Evolutionary conservation across 139 green algal genomes (phyloP), one percentile per base, ranked within the genome.

Genomic region (Asterochloris erici): DNA sequence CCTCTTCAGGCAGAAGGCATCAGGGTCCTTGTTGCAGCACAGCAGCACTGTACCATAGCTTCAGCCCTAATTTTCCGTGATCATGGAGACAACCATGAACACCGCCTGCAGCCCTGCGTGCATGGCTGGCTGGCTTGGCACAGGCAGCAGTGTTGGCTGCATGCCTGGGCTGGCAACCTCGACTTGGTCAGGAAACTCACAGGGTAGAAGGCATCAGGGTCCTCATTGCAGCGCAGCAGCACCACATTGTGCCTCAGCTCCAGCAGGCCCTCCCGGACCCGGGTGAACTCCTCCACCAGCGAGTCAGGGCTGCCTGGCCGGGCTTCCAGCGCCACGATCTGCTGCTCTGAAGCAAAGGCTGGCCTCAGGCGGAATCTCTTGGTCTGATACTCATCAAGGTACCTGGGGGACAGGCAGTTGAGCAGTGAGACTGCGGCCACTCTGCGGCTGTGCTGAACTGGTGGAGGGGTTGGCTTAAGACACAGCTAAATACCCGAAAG

Each of bases 161-260:
- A 54, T 54, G 4, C 6, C 38, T 54, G 38, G 38, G 64, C 15
- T 21, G 28, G 69, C 21, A 28, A 17, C 19, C n/a, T 28, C 27
- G 16, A 27, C n/a, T 16, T 38, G 0, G 6, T n/a, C 9, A 64
- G 27, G 15, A 15, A 0, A 15, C 75, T 84, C 84, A 89, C 81
- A 19, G 93, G 93, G 86, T 94, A 92, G 85, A 96, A 94, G 9
- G 60, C 47, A 60, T 92, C 79, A 16, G 83, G 73, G 79, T 97
- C 88, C 15, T 95, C 85, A 0, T 83, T 74, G 75, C 98, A 91
- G 23, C 83, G 80, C 76, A 99, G 85, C 79, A 99, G 91, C 73
- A 96, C 82, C 80, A 98, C 93, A 78, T 98, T 97, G 80, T 97
- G 93, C 23, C 87, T 80, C 84, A 98, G 89, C 68, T 83, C 66